Base-by-base conservation (phyloP, 805 yeast genomes). In the Cephaloascus fragrans region DNA sequence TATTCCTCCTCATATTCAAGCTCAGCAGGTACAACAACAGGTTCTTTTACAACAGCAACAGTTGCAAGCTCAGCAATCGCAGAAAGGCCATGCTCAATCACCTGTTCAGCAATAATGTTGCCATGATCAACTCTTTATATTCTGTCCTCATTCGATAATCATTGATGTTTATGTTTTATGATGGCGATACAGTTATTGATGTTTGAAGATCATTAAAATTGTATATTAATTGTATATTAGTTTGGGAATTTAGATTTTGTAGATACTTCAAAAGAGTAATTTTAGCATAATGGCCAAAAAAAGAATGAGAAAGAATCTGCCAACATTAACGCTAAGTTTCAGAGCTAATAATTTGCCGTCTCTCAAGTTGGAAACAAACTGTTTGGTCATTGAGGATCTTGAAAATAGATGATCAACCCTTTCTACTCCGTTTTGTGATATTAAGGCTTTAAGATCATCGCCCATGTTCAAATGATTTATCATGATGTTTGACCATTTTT, bases 401-500 rank as follows among this genome's bases (percentile, higher is more conserved):
- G 74, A 67, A 41, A 75, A 75, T 2, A 57, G 45, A 4, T 53
- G 45, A 3, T 57, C 44, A 2, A 67, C 74, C 36, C 75, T 50
- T 3, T 47, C 34, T 32, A 51, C 42, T 3, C 71, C 72, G 39
- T 64, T 64, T 14, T 52, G 42, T 26, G 70, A 64, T 49, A 66
- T 34, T 12, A 33, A 35, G 2, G 10, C n/a, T 38, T 55, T 59
- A 3, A 47, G 42, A 2, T 38, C 41, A 9, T 47, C 43, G 32
- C 53, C 44, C 4, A 62, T 45, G 10, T 47, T 39, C 35, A 63
- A 60, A 15, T 68, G 66, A 15, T 64, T 57, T 17, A 56, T 51
- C 47, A 83, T 54, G 2, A 70, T 71, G 15, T 63, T 50, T 3
- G 76, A 61, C 94, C 94, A 83, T 34, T 59, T 54, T 4, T 56